Base-by-base conservation (phyloP, 768 basidiomycete species). In the Tylopilus balloui region DNA sequence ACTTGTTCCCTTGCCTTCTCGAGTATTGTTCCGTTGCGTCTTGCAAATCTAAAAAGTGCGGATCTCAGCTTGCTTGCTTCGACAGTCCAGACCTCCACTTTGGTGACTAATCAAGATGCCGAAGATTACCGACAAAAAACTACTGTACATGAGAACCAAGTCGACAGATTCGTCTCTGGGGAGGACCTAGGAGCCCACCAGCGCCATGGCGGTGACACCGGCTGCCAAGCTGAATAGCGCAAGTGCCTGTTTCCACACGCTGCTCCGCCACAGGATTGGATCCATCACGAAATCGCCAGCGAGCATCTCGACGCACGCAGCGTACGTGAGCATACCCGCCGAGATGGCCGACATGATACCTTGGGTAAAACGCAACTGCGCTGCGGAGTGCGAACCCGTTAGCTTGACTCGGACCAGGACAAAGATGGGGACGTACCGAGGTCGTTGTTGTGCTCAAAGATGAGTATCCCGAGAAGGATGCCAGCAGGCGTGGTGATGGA, bases 281-380 rank as follows among this genome's bases (percentile, higher is more conserved):
- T 88, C 85, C 68, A 86, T 84, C 36, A 91, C 85, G 55, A 91
- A 90, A 65, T 92, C 88, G 3, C 80, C 88, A 0, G 86, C 88
- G 44, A 92, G 78, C 85, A 92, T 91, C 73, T 91, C 89, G 7
- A 91, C 87, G 10, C 83, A 86, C 11, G 84, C 79, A 0, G 84
- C 88, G 58, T 90, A 91, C 38, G 84, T 88, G 42, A 92, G 76
- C 84, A 91, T 82, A 3, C 88, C 88, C 1, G 88, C 86, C 0
- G 85, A 88, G 27, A 89, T 73, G n/a, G 86, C 86, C 7, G 81
- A 84, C 83, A 90, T 83, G 37, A 90, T 60, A 19, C 88, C 88
- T 61, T 86, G 83, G 1, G 75, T 73, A 14, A 86, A 72, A 31
- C 72, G 67, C 63, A 83, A 70, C n/a, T 71, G 70, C 10, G 71